Percentiles rank a stretch among this genome's conserved stretches.
Conservation (phyloP, 768 basidiomycete genomes). For the Russula dissimulans region DNA sequence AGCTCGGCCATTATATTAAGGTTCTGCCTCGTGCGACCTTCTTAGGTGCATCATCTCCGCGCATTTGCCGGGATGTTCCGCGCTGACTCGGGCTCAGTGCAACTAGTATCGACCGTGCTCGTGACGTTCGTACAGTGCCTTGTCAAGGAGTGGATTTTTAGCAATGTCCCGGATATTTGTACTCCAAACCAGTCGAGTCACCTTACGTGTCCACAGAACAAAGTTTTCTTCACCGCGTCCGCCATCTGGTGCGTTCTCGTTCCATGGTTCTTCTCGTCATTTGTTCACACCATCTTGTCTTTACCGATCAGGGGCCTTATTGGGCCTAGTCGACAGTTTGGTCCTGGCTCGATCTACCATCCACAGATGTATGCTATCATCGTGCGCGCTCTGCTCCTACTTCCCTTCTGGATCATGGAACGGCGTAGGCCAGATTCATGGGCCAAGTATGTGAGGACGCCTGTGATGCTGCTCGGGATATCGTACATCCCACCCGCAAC, state of each 20-base stretch:
- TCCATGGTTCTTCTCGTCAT: not conserved
- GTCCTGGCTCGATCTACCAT: slow-evolving; percentile 54
- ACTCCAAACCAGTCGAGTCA: slow-evolving; percentile 44
- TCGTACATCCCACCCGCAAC: slow-evolving; percentile 80
- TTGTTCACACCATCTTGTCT: not conserved
- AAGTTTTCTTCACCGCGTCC: slow-evolving; percentile 84
- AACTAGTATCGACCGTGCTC: slow-evolving; percentile 62
- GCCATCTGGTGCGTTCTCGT: slow-evolving; percentile 66
- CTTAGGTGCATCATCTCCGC: slow-evolving; percentile 28
- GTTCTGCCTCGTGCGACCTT: slow-evolving; percentile 89
- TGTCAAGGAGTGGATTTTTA: slow-evolving; percentile 79
- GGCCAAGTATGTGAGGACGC: slow-evolving; percentile 72
- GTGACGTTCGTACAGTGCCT: slow-evolving; percentile 73
- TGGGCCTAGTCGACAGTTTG: slow-evolving; percentile 71
- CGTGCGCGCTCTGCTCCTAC: slow-evolving; percentile 70
- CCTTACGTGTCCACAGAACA: slow-evolving; percentile 78
- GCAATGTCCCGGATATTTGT: slow-evolving; percentile 67
- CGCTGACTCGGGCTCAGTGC: slow-evolving; percentile 39
- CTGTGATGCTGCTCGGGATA: slow-evolving; percentile 77
- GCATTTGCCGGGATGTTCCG: not conserved
- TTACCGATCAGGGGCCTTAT: slow-evolving; percentile 54
- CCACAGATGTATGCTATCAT: slow-evolving; percentile 75
- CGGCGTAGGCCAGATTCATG: slow-evolving; percentile 70
- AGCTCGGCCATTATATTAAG: slow-evolving; percentile 93
- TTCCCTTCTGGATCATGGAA: slow-evolving; percentile 85